phyloP scores from a whole-genome alignment of 129 eudicot genomes.

The Helichrysum umbraculigerum region DNA sequence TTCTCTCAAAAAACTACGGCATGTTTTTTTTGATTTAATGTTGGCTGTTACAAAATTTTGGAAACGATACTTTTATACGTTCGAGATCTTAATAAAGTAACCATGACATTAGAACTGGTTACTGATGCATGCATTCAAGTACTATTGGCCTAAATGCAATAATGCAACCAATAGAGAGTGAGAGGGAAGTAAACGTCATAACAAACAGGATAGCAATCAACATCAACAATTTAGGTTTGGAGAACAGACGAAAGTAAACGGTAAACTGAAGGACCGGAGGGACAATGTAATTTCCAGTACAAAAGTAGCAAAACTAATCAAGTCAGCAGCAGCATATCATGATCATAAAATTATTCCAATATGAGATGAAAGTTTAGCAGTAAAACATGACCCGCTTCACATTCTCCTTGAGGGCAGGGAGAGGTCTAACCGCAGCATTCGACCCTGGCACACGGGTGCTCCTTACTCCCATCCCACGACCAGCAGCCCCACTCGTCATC shows the following conservation, averaged over 20 bases:
- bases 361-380: conserved; percentile 35
- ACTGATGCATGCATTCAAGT: not conserved
- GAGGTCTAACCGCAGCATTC: conserved; percentile 66
- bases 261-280: not conserved
- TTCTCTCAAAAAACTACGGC: not conserved
- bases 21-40: not conserved
- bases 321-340: not conserved
- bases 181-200: not conserved
- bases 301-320: not conserved
- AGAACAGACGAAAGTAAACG: not conserved
- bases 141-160: not conserved
- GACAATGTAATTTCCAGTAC: not conserved
- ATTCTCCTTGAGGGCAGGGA: conserved; percentile 78
- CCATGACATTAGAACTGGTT: not conserved
- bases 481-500: conserved; percentile 37
- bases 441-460: conserved; percentile 58
- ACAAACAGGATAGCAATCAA: conserved; percentile 9
- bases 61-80: not conserved
- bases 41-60: no score
- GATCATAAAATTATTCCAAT: not conserved
- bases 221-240: not conserved
- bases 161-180: not conserved
- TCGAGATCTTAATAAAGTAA: not conserved
- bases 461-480: conserved; percentile 57
- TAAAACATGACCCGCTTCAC: conserved; percentile 86